phyloP scores from a whole-genome alignment of 257 asterid genomes.

The Cordia subcordata region DNA sequence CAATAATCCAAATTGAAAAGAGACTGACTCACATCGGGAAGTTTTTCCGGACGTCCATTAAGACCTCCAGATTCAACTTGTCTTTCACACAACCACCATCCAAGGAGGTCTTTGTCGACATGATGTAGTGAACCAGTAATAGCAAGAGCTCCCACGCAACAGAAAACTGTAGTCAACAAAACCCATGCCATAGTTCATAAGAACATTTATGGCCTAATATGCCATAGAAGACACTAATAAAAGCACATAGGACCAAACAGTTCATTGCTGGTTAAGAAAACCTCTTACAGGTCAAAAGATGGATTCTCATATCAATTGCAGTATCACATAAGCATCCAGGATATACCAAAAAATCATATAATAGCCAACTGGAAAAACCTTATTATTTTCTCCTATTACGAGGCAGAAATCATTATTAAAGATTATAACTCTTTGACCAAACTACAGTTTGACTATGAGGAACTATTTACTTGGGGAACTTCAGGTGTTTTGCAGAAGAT shows the following conservation, averaged over 20 bases:
- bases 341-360: no score
- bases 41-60: slow-evolving; percentile 99
- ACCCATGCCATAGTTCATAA: slow-evolving; percentile 1
- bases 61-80: slow-evolving; percentile 94
- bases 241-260: background rate
- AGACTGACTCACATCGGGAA: slow-evolving; percentile 75
- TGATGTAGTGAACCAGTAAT: slow-evolving; percentile 83
- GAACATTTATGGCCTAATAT: background rate
- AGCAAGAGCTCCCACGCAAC: slow-evolving; percentile 95
- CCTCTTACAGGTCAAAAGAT: no score
- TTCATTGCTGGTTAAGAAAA: background rate
- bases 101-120: slow-evolving; percentile 93
- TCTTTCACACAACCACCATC: slow-evolving; percentile 97
- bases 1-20: slow-evolving; percentile 8
- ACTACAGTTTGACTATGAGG: no score
- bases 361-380: background rate
- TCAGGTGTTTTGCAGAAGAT: no score
- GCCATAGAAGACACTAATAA: background rate
- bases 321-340: no score
- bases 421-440: no score
- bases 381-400: no score
- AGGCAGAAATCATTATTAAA: no score
- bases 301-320: no score
- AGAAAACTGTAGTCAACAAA: slow-evolving; percentile 61
- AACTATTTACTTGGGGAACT: no score